Evolutionary conservation across 495 filamentous ascomycete genomes (phyloP).

Genomic region (Cercophora newfieldiana): DNA sequence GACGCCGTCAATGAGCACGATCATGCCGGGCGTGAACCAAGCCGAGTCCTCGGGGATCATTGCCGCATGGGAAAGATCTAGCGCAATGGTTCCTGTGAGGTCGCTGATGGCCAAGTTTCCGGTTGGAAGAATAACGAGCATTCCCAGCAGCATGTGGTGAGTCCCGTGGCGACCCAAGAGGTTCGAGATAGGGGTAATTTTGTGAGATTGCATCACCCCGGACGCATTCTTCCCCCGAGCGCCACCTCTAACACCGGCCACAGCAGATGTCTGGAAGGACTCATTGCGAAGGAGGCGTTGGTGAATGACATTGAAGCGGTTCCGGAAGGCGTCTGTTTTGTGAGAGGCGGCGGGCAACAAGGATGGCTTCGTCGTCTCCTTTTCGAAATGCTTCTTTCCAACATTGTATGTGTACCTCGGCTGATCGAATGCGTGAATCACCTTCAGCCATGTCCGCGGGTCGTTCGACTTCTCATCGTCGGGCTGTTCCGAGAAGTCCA

Average conservation of each 20-base stretch:
- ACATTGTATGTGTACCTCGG: slow-evolving; percentile 83
- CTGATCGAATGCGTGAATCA: slow-evolving; percentile 79
- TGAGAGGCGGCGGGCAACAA: slow-evolving; percentile 77
- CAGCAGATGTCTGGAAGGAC: slow-evolving; percentile 79
- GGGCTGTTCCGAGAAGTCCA: slow-evolving; percentile 60
- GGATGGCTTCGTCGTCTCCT: slow-evolving; percentile 63
- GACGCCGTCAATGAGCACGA: slow-evolving; percentile 87
- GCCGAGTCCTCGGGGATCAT: slow-evolving; percentile 81
- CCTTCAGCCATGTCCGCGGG: slow-evolving; percentile 73
- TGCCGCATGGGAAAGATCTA: slow-evolving; percentile 79
- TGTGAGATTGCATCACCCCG: slow-evolving; percentile 65
- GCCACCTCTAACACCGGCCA: slow-evolving; percentile 49
- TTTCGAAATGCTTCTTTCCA: slow-evolving; percentile 88
- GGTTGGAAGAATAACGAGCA: slow-evolving; percentile 78
- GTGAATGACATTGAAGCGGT: slow-evolving; percentile 86
- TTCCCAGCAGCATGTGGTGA: slow-evolving; percentile 82
- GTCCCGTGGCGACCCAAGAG: slow-evolving; percentile 84
- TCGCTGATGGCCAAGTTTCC: slow-evolving; percentile 82
- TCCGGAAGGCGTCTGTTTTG: slow-evolving; percentile 82
- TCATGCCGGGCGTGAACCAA: slow-evolving; percentile 93
- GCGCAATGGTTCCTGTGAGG: slow-evolving; percentile 77
- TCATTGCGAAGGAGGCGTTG: slow-evolving; percentile 91
- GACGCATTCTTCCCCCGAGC: slow-evolving; percentile 58
- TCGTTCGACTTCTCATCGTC: slow-evolving; percentile 62
- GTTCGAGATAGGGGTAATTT: slow-evolving; percentile 90